Percentiles rank a stretch among this genome's conserved stretches.
phyloP scores from a whole-genome alignment of 2,329 filamentous ascomycete genomes.

The Venturiaceae sp. region DNA sequence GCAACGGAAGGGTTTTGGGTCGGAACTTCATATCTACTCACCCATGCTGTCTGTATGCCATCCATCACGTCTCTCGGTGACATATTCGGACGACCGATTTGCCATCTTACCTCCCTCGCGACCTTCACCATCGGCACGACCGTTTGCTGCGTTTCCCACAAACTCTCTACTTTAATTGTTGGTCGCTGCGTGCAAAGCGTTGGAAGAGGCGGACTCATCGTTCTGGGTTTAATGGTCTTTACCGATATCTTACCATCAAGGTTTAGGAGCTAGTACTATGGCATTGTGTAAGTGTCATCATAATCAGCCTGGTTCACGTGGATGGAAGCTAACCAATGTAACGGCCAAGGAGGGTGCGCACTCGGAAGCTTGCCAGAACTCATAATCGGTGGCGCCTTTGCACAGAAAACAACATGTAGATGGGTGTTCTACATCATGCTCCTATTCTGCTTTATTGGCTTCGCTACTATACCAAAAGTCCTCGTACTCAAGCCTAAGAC shows the following conservation, averaged over 20 bases:
- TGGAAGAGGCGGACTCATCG: slow-evolving; percentile 41
- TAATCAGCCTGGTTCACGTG: neutral
- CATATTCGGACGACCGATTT: slow-evolving; percentile 35
- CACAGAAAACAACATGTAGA: slow-evolving; percentile 16
- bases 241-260: slow-evolving; percentile 12
- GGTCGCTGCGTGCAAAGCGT: slow-evolving; percentile 37
- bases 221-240: slow-evolving; percentile 23
- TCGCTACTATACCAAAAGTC: slow-evolving; percentile 10
- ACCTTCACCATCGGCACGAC: slow-evolving; percentile 36
- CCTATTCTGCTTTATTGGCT: slow-evolving; percentile 22
- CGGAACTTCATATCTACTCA: slow-evolving; percentile 59
- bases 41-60: slow-evolving; percentile 52
- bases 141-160: slow-evolving; percentile 29
- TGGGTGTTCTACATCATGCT: slow-evolving; percentile 31
- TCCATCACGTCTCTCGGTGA: slow-evolving; percentile 33
- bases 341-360: slow-evolving; percentile 14
- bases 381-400: slow-evolving; percentile 21
- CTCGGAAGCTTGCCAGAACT: slow-evolving; percentile 24
- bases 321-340: neutral
- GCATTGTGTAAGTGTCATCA: slow-evolving; percentile 1
- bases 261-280: slow-evolving; percentile 5
- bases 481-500: neutral
- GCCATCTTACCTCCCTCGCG: slow-evolving; percentile 27
- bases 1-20: slow-evolving; percentile 61
- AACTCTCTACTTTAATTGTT: slow-evolving; percentile 35